Base-by-base conservation (phyloP, 2,329 filamentous ascomycete species). In the Chrysoporthe cubensis region DNA sequence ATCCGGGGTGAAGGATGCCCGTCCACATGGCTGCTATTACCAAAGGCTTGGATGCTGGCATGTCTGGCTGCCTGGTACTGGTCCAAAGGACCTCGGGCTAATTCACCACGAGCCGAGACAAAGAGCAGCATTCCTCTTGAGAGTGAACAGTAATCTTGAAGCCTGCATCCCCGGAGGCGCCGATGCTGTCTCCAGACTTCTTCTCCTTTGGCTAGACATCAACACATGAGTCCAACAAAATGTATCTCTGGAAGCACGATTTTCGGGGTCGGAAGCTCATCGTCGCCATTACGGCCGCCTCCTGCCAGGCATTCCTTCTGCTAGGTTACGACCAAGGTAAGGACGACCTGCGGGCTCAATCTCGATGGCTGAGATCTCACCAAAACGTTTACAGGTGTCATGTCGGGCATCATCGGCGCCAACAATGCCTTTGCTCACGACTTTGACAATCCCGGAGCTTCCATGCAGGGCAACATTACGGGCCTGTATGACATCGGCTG, bases 391-490 rank as follows among this genome's bases (percentile, higher is more conserved):
- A 69, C 73, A 70, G 73, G 77, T 65, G 77, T 77, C 11, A 77
- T 77, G 73, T 71, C 72, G 26, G 74, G 76, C 42, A 73, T 76
- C 40, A 76, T 78, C 54, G 76, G 80, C 8, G 80, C 80, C 6
- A 73, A 81, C 50, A 81, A 81, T 62, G 73, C 74, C 26, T 82
- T 81, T 66, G 78, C 76, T 2, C 72, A 71, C 11, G 77, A 80
- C 46, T 80, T 81, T 71, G 71, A 75, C 66, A 73, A 76, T 26
- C 78, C 79, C 0, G 75, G 78, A 65, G 72, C 77, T 1, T 75
- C 73, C 21, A 77, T 80, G 74, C 77, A 80, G 67, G 79, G 78
- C 26, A 77, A 77, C 14, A 76, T 79, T 54, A 75, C 73, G 1
- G 72, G 75, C 0, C 66, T 78, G 6, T 79, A 78, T 69, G 75